These are phyloP conservation scores for Peziza echinospora DNA, from an alignment of 495 filamentous ascomycete genomes.

Conservation along the genomic window DNA sequence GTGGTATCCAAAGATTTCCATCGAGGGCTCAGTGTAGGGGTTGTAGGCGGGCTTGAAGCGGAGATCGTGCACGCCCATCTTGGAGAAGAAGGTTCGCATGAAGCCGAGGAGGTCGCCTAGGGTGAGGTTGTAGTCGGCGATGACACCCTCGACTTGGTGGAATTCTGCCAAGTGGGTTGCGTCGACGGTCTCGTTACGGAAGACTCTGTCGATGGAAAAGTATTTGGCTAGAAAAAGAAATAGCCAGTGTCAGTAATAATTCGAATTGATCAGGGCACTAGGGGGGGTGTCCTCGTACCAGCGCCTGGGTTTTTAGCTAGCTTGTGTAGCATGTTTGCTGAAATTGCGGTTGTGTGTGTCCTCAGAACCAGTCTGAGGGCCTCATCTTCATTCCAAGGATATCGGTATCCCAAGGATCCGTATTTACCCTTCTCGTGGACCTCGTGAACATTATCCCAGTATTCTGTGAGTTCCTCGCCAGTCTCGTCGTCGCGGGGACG, in stretches of 20 bases:
- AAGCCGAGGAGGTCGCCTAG: constrained; percentile 88
- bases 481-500: constrained; percentile 46
- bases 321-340: constrained; percentile 70
- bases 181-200: constrained; percentile 89
- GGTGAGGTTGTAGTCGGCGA: constrained; percentile 81
- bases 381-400: constrained; percentile 80
- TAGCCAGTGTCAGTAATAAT: neutral
- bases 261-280: neutral
- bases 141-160: constrained; percentile 95
- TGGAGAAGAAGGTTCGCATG: constrained; percentile 87
- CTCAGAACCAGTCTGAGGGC: constrained; percentile 72
- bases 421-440: constrained; percentile 76
- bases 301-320: constrained; percentile 49
- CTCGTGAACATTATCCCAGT: constrained; percentile 64
- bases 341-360: constrained; percentile 87
- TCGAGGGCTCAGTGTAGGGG: constrained; percentile 90
- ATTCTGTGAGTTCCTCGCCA: constrained; percentile 50
- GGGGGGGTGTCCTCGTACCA: neutral
- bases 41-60: constrained; percentile 97
- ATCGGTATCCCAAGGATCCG: constrained; percentile 84
- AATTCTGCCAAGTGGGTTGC: constrained; percentile 94
- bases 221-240: constrained; percentile 45
- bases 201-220: constrained; percentile 95
- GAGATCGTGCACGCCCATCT: constrained; percentile 77
- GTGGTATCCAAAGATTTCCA: constrained; percentile 93